Evolutionary conservation across 2,329 filamentous ascomycete genomes (phyloP).

Genomic region (Calonectria montana): DNA sequence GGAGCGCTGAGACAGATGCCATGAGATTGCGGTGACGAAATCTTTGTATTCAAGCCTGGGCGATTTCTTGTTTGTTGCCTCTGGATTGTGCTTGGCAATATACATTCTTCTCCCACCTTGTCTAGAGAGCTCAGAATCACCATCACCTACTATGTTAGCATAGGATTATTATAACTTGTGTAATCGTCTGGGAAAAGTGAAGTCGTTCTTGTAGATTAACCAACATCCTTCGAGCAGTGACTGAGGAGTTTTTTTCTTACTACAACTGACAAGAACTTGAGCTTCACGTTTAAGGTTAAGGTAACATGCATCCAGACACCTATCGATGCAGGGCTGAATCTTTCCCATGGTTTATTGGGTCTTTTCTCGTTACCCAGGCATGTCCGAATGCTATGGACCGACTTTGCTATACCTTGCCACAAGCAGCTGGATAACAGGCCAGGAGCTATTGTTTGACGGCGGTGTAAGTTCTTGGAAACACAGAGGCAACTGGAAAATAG

Average conservation of each 20-base stretch:
- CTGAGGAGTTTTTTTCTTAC: neutral
- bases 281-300: neutral
- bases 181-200: too few relatives aligned
- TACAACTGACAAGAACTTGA: neutral
- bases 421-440: neutral
- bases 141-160: constrained; percentile 30
- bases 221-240: too few relatives aligned
- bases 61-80: neutral
- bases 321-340: neutral
- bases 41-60: neutral
- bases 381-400: neutral
- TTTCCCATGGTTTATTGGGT: neutral
- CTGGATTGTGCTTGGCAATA: too few relatives aligned
- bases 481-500: neutral
- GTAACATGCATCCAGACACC: neutral
- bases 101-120: neutral
- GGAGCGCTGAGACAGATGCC: neutral
- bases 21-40: neutral
- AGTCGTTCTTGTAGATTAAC: too few relatives aligned
- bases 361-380: neutral
- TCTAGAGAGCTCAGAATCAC: neutral
- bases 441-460: neutral
- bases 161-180: constrained; percentile 42
- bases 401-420: neutral
- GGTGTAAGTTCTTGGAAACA: neutral